phyloP scores from a whole-genome alignment of 306 rosid species.

The Glycine tomentella region DNA sequence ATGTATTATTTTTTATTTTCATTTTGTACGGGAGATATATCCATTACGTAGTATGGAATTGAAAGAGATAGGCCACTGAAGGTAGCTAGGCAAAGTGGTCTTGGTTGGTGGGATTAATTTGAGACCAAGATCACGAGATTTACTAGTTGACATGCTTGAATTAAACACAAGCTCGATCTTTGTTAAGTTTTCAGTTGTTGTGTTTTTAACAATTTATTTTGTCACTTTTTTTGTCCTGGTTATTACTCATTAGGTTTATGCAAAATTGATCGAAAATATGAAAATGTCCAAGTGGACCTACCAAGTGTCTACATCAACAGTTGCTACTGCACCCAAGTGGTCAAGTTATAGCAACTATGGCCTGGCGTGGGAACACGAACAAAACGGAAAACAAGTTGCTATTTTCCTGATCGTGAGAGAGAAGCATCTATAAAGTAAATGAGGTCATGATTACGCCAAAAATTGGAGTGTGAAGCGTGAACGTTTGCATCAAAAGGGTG shows the following conservation, averaged over 20 bases:
- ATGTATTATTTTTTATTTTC: not conserved
- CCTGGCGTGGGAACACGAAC: not conserved
- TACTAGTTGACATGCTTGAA: not conserved
- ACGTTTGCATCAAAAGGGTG: slow-evolving; percentile 19
- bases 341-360: slow-evolving; percentile 24
- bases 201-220: not conserved
- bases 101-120: not conserved
- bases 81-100: not conserved
- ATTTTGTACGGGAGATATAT: not conserved
- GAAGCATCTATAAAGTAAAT: not conserved
- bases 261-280: not conserved
- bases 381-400: too few species aligned
- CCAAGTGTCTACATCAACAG: not conserved
- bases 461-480: not conserved
- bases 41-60: not conserved
- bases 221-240: not conserved
- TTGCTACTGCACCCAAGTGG: not conserved
- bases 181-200: not conserved
- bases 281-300: not conserved
- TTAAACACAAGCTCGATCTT: not conserved
- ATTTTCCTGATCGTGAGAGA: not conserved
- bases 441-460: not conserved
- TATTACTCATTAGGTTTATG: not conserved
- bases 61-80: too few species aligned
- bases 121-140: not conserved